A percentile compares a stretch with the other conserved stretches of the same genome.
Conservation (phyloP, 768 basidiomycete genomes). For the Pleurotus eryngii region DNA sequence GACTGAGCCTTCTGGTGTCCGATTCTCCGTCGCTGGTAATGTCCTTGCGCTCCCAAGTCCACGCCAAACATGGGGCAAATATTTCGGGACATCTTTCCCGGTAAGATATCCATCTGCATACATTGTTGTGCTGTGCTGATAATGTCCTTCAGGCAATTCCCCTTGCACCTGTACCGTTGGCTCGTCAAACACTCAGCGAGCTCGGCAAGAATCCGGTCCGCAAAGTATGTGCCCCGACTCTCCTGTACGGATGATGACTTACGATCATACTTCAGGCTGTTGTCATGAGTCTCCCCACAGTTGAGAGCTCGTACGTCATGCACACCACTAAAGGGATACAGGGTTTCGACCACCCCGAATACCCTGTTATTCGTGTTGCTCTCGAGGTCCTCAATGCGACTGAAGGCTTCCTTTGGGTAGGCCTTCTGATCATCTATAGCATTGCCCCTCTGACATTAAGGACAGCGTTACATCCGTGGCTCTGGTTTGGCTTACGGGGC, state of each 20-base stretch:
- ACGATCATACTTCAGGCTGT: slow-evolving; percentile 50
- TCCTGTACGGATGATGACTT: background rate
- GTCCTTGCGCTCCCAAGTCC: slow-evolving; percentile 69
- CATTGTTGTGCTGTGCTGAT: background rate
- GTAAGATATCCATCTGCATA: slow-evolving; percentile 33
- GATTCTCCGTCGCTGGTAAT: slow-evolving; percentile 91
- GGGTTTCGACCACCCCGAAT: slow-evolving; percentile 80
- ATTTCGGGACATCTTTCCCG: slow-evolving; percentile 60
- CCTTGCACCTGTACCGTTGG: slow-evolving; percentile 64
- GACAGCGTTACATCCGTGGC: slow-evolving; percentile 83
- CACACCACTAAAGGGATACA: slow-evolving; percentile 76
- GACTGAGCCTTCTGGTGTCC: slow-evolving; percentile 74
- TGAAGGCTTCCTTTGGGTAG: slow-evolving; percentile 93
- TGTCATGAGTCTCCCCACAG: slow-evolving; percentile 86
- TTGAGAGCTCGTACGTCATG: slow-evolving; percentile 86
- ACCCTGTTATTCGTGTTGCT: slow-evolving; percentile 82
- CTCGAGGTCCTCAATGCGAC: slow-evolving; percentile 87
- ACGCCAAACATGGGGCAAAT: slow-evolving; percentile 66
- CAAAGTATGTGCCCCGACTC: slow-evolving; percentile 44
- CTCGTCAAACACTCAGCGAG: slow-evolving; percentile 66
- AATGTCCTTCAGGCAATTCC: slow-evolving; percentile 37
- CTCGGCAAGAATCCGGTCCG: slow-evolving; percentile 70
- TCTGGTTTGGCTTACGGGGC: slow-evolving; percentile 96
- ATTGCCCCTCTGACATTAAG: background rate
- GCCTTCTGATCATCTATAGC: background rate